Percentiles rank a stretch among this genome's conserved stretches.
Conservation (phyloP, 495 filamentous ascomycete genomes). For the Cetradonia linearis region DNA sequence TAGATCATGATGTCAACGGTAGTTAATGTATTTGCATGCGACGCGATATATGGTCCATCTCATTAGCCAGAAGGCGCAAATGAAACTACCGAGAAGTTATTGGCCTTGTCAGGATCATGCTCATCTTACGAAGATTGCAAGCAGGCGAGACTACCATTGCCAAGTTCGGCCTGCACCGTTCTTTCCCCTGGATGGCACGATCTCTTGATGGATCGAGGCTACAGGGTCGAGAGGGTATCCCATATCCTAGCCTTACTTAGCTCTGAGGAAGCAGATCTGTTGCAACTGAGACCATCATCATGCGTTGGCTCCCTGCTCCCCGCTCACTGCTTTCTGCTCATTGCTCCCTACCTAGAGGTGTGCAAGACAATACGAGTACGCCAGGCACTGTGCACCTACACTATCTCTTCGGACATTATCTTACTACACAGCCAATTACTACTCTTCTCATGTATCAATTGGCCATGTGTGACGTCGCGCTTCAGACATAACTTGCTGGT, state of each 20-base stretch:
- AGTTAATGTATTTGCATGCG: not conserved
- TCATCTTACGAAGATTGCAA: not conserved
- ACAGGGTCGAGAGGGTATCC: not conserved
- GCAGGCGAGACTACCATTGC: not conserved
- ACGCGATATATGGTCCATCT: not conserved
- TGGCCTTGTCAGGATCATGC: not conserved
- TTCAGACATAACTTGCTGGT: not conserved
- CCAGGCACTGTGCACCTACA: not conserved
- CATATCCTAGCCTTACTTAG: slow-evolving; percentile 4
- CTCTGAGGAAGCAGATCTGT: slow-evolving; percentile 5
- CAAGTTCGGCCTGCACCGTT: not conserved
- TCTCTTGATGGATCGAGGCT: not conserved
- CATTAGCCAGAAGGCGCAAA: not conserved
- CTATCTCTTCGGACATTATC: not conserved
- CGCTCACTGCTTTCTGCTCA: not conserved
- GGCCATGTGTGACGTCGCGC: slow-evolving; percentile 5
- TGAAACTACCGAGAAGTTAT: not conserved
- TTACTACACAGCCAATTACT: not conserved
- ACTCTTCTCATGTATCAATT: not conserved
- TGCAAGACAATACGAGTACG: not conserved
- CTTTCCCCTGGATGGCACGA: slow-evolving; percentile 1
- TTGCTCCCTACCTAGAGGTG: not conserved
- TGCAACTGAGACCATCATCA: not conserved
- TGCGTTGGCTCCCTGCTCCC: not conserved
- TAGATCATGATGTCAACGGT: slow-evolving; percentile 11